Evolutionary conservation across 768 basidiomycete species (phyloP).

Genomic region (Boletus bicolor): DNA sequence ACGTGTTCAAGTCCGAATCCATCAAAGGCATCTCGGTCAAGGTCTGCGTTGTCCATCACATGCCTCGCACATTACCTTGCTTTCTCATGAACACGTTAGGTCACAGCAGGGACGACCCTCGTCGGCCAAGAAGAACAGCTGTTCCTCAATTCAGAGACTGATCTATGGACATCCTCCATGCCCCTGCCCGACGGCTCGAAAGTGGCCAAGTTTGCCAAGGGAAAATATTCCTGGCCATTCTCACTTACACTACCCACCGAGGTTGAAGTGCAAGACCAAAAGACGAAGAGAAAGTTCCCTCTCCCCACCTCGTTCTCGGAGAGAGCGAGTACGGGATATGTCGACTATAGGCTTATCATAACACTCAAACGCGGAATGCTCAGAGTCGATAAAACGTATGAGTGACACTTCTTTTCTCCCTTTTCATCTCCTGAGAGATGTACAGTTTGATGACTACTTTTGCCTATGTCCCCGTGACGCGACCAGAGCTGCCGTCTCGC

Average conservation of each 20-base stretch:
- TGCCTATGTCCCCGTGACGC: slow-evolving; percentile 32
- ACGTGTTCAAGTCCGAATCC: slow-evolving; percentile 47
- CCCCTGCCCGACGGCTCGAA: slow-evolving; percentile 24
- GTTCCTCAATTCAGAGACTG: slow-evolving; percentile 43
- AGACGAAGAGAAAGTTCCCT: slow-evolving; percentile 34
- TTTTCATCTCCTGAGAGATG: not conserved
- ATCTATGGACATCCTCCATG: slow-evolving; percentile 39
- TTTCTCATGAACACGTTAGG: slow-evolving; percentile 17
- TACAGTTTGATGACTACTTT: slow-evolving; percentile 33
- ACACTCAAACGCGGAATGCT: slow-evolving; percentile 48
- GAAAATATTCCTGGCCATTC: slow-evolving; percentile 49
- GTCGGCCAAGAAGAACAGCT: slow-evolving; percentile 53
- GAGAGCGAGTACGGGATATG: slow-evolving; percentile 50
- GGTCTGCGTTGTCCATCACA: slow-evolving; percentile 31
- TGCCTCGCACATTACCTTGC: not conserved
- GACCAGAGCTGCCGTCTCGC: slow-evolving; percentile 35
- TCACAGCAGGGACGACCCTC: slow-evolving; percentile 46
- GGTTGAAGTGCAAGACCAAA: slow-evolving; percentile 38
- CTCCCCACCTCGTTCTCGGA: slow-evolving; percentile 57
- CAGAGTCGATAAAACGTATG: slow-evolving; percentile 49
- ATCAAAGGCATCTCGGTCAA: slow-evolving; percentile 47
- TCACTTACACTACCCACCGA: slow-evolving; percentile 44
- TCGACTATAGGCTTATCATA: slow-evolving; percentile 53
- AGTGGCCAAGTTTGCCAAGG: slow-evolving; percentile 38
- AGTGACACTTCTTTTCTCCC: not conserved